phyloP scores from a whole-genome alignment of 371 early-diverging fungal genomes.

The Mortierella sp. region DNA sequence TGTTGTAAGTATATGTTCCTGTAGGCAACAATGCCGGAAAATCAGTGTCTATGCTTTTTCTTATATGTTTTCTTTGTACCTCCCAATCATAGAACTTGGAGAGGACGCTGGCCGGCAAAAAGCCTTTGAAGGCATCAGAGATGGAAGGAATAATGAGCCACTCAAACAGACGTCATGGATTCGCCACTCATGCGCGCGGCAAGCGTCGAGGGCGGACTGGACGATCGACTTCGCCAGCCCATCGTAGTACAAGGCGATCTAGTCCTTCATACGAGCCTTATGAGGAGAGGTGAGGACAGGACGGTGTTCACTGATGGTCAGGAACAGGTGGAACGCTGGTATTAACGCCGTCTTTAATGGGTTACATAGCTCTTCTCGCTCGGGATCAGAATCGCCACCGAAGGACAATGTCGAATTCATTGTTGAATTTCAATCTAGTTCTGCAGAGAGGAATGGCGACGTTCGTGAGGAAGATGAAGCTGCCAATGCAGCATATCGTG shows the following conservation, averaged over 20 bases:
- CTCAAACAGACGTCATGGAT: background rate
- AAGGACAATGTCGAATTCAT: conserved; percentile 29
- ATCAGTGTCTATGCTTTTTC: background rate
- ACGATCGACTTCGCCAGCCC: conserved; percentile 17
- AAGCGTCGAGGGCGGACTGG: conserved; percentile 13
- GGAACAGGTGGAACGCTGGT: too few species aligned
- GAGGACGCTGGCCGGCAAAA: conserved; percentile 38
- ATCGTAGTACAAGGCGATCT: conserved; percentile 15
- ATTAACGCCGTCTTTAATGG: background rate
- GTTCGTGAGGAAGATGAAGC: background rate
- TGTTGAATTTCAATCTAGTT: conserved; percentile 20
- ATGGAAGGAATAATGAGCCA: conserved; percentile 16
- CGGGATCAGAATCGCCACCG: conserved; percentile 33
- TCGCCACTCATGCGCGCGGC: background rate
- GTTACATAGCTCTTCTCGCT: conserved; percentile 23
- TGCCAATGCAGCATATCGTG: background rate
- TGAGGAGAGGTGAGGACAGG: conserved; percentile 5
- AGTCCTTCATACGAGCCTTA: conserved; percentile 49
- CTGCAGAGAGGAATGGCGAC: background rate
- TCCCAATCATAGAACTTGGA: conserved; percentile 30
- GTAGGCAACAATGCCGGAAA: too few species aligned
- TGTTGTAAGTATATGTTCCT: conserved; percentile 20
- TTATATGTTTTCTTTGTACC: background rate
- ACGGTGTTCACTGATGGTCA: background rate
- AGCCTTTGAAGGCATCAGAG: conserved; percentile 37